phyloP scores from a whole-genome alignment of 1,284 basidiomycete species.

The Lignosus rhinocerotis region DNA sequence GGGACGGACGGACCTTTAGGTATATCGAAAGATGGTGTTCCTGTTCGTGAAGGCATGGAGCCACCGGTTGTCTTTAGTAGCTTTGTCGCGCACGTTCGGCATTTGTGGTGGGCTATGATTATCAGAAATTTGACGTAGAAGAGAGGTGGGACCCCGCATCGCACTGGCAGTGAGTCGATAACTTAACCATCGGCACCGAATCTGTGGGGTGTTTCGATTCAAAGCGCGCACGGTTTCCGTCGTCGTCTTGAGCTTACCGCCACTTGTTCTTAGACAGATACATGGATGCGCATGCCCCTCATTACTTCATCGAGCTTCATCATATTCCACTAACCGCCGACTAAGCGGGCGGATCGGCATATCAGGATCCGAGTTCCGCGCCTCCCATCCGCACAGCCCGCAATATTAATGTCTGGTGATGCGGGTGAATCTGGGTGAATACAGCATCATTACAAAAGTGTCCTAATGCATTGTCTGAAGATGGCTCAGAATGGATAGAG shows the following conservation, averaged over 20 bases:
- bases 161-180: background rate
- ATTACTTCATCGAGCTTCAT: background rate
- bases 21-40: background rate
- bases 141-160: background rate
- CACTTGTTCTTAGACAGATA: background rate
- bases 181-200: background rate
- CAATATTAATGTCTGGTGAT: too few species aligned
- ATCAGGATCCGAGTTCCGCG: too few species aligned
- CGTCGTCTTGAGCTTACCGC: background rate
- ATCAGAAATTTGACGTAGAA: constrained; percentile 2
- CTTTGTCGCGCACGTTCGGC: background rate
- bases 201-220: background rate
- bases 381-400: too few species aligned
- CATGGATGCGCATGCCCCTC: background rate
- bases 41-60: constrained; percentile 2
- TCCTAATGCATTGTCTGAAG: too few species aligned
- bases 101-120: background rate
- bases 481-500: too few species aligned
- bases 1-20: background rate
- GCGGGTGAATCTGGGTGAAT: too few species aligned
- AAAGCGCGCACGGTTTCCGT: background rate
- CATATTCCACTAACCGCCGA: too few species aligned
- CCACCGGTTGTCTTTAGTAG: background rate
- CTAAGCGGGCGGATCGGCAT: too few species aligned
- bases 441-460: too few species aligned